Evolutionary conservation across 2,329 filamentous ascomycete genomes (phyloP).

Genomic region (Zymoseptoria pseudotritici): DNA sequence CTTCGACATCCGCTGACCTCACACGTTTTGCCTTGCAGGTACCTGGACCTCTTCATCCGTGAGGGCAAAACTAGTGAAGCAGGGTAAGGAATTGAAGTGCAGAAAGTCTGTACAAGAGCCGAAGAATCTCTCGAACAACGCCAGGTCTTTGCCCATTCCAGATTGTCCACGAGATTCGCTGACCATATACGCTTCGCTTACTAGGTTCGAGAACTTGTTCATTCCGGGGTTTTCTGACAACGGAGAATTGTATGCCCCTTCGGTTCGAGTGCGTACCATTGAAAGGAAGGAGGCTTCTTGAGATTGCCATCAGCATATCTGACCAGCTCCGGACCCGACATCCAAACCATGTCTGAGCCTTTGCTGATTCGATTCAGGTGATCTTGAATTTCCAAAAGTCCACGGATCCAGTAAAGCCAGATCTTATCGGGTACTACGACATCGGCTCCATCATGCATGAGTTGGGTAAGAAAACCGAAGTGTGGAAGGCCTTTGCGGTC

Average conservation of each 20-base stretch:
- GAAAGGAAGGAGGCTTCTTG: too few species aligned
- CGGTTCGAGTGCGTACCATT: background rate
- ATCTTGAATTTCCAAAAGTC: slow-evolving; percentile 1
- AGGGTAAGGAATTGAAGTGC: slow-evolving; percentile 1
- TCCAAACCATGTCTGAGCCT: too few species aligned
- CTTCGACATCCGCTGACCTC: too few species aligned
- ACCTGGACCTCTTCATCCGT: slow-evolving; percentile 9
- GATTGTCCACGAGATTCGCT: background rate
- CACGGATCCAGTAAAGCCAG: background rate
- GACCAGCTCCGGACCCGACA: too few species aligned
- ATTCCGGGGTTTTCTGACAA: background rate
- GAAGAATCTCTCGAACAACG: slow-evolving; percentile 5
- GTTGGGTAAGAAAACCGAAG: background rate
- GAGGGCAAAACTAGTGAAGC: background rate
- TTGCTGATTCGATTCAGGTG: slow-evolving; percentile 1
- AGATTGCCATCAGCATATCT: too few species aligned
- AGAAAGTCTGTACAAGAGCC: slow-evolving; percentile 1
- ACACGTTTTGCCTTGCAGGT: too few species aligned
- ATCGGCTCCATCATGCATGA: background rate
- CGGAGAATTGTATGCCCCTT: background rate
- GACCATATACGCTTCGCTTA: background rate
- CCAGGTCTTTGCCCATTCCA: background rate
- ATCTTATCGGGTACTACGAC: background rate
- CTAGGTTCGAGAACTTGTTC: background rate
- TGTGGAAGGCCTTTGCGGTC: too few species aligned